Conservation (phyloP, 2,329 filamentous ascomycete genomes). For the Neofusicoccum parvum region DNA sequence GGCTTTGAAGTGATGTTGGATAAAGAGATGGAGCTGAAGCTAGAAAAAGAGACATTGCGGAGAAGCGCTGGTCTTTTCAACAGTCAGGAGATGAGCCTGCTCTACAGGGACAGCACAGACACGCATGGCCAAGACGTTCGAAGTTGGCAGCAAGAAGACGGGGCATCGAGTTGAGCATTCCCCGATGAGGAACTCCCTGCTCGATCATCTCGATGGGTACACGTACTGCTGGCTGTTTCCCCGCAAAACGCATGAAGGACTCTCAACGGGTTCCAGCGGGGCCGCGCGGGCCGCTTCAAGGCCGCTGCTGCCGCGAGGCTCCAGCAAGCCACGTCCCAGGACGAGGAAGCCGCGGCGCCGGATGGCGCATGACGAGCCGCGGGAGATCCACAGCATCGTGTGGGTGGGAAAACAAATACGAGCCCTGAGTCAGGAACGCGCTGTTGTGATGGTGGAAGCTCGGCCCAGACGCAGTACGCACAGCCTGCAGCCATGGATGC, state of each 20-base stretch:
- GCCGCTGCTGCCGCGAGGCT: background rate
- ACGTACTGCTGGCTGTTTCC: background rate
- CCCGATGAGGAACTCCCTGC: background rate
- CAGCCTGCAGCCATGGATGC: background rate
- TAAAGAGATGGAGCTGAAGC: background rate
- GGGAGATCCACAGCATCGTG: background rate
- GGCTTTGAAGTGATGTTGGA: background rate
- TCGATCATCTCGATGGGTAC: conserved; percentile 1
- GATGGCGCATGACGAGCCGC: background rate
- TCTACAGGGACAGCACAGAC: background rate
- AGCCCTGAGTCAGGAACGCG: background rate
- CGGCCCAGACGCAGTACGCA: background rate
- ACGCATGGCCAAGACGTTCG: background rate
- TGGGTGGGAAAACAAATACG: background rate
- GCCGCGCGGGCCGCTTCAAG: background rate
- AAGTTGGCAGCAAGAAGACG: background rate
- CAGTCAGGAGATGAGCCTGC: background rate
- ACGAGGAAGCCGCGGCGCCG: background rate
- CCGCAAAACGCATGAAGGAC: background rate
- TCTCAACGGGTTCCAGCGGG: background rate
- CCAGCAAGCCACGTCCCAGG: background rate
- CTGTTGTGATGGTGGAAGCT: background rate
- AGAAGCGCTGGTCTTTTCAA: background rate
- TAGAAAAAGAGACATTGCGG: background rate
- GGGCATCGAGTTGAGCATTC: background rate